Evolutionary conservation across 176 grass and related monocot genomes (phyloP).

Genomic region (Microstegium vimineum): DNA sequence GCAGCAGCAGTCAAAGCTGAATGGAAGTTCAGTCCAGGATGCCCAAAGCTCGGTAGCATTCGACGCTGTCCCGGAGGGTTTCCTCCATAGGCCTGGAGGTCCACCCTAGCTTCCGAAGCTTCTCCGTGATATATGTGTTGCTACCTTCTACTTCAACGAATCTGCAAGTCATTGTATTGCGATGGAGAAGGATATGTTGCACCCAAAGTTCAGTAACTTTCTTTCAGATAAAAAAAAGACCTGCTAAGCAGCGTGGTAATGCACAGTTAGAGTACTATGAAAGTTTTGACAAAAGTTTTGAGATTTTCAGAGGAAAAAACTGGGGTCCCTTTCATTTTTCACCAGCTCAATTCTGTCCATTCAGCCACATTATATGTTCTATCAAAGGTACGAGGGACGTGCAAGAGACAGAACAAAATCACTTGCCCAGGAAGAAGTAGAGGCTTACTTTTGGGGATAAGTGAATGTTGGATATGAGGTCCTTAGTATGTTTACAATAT

Average conservation of each 20-base stretch:
- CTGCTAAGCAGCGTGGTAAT: not conserved
- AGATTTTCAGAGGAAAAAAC: not conserved
- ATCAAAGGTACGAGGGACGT: not conserved
- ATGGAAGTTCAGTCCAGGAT: slow-evolving; percentile 10
- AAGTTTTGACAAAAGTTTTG: not conserved
- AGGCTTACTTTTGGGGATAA: slow-evolving; percentile 31
- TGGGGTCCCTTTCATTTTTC: not conserved
- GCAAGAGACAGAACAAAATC: not conserved
- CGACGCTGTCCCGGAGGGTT: slow-evolving; percentile 26
- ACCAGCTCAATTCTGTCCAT: not conserved
- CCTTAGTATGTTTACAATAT: slow-evolving; percentile 12
- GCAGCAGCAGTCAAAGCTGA: not conserved
- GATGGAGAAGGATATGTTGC: not conserved
- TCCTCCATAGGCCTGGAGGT: slow-evolving; percentile 28
- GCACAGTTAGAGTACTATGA: not conserved
- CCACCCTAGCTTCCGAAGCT: slow-evolving; percentile 40
- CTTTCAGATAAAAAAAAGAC: not conserved
- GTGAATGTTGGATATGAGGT: not conserved
- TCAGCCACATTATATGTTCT: not conserved
- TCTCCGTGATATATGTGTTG: not conserved
- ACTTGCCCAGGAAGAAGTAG: not conserved
- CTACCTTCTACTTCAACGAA: slow-evolving; percentile 18
- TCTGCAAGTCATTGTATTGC: not conserved
- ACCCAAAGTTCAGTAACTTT: not conserved
- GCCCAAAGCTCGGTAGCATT: slow-evolving; percentile 26